These are phyloP conservation scores for Avicennia marina DNA, from an alignment of 257 asterid species.

Conservation along the genomic window DNA sequence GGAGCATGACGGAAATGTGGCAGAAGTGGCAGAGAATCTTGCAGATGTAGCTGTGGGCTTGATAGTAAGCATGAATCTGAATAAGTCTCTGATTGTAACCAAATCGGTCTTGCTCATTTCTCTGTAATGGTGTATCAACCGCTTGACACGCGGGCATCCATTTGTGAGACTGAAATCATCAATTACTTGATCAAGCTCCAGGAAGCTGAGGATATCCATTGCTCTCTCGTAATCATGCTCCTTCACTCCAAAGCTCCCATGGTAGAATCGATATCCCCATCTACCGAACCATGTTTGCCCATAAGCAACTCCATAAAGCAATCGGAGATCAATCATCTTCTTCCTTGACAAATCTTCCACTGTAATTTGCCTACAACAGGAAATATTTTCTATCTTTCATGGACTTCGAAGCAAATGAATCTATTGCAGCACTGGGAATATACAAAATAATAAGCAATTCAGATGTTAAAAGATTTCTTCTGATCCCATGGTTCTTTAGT, in stretches of 20 bases:
- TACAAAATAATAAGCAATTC: too few species aligned
- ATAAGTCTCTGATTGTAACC: slow-evolving; percentile 54
- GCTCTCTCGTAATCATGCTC: slow-evolving; percentile 66
- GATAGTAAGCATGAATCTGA: slow-evolving; percentile 60
- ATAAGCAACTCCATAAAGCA: slow-evolving; percentile 81
- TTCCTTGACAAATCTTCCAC: slow-evolving; percentile 82
- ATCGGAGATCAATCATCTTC: slow-evolving; percentile 64
- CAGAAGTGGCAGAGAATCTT: slow-evolving; percentile 9
- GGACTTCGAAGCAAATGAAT: too few species aligned
- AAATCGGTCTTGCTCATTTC: slow-evolving; percentile 48
- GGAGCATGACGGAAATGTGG: slow-evolving; percentile 14
- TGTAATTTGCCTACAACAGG: slow-evolving; percentile 55
- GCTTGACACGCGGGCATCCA: slow-evolving; percentile 32
- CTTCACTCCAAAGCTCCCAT: slow-evolving; percentile 86
- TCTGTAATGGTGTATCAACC: slow-evolving; percentile 52
- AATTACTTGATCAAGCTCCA: slow-evolving; percentile 52
- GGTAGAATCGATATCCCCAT: slow-evolving; percentile 85
- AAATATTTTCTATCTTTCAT: too few species aligned
- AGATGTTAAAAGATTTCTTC: too few species aligned
- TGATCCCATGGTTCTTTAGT: too few species aligned
- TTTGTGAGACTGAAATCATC: slow-evolving; percentile 35
- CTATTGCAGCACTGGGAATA: too few species aligned
- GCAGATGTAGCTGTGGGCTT: slow-evolving; percentile 33
- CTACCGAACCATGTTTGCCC: slow-evolving; percentile 89
- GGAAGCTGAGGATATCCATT: slow-evolving; percentile 54